A percentile compares a stretch with the other conserved stretches of the same genome.
These are phyloP conservation scores for Apiospora sp. DNA, from an alignment of 2,329 filamentous ascomycete species.

Conservation along the genomic window DNA sequence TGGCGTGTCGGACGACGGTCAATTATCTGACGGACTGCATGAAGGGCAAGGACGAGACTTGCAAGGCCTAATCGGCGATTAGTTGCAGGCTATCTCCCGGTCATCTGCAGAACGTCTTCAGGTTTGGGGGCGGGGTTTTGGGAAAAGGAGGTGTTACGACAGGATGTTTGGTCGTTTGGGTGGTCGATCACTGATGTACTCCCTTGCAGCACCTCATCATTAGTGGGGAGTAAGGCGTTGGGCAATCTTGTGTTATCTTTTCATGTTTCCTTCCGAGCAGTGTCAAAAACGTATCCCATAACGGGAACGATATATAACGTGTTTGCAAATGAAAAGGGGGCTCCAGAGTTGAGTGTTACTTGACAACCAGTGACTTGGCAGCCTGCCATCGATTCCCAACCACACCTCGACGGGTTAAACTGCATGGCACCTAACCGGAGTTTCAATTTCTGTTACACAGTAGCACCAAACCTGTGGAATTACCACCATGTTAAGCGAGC, in stretches of 20 bases:
- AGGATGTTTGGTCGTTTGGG: not conserved
- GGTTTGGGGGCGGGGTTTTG: not conserved
- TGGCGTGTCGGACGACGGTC: constrained; percentile 26
- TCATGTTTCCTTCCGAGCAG: not conserved
- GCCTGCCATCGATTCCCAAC: too few species aligned
- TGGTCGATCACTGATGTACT: not conserved
- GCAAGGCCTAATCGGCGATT: not conserved
- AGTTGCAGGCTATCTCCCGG: not conserved
- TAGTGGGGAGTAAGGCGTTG: not conserved
- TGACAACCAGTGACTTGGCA: too few species aligned
- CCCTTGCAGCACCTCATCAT: not conserved
- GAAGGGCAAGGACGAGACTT: constrained; percentile 1
- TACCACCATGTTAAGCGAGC: not conserved
- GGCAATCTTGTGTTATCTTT: not conserved
- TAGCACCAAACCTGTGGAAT: not conserved
- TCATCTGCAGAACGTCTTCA: not conserved
- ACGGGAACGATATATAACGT: too few species aligned
- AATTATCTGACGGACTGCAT: constrained; percentile 23
- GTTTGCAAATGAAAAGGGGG: too few species aligned
- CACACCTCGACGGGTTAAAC: too few species aligned
- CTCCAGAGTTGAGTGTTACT: too few species aligned
- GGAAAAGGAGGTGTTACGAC: not conserved
- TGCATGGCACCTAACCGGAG: too few species aligned
- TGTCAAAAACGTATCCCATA: too few species aligned
- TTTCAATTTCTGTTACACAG: not conserved